Base-by-base conservation (phyloP, 371 early-diverging fungal species). In the Lichtheimia ornata region DNA sequence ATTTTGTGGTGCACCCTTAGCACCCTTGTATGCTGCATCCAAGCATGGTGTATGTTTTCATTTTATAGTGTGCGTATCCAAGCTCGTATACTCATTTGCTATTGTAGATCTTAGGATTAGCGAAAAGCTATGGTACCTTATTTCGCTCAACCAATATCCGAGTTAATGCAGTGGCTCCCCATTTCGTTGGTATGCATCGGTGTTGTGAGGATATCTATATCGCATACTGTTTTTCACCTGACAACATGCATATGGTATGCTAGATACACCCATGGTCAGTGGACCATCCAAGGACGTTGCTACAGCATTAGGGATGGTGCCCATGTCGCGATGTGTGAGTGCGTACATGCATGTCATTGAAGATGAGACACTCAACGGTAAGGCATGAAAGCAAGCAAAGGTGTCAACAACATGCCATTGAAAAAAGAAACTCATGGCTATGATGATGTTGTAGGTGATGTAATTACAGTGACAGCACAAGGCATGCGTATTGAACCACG, bases 151-250 rank as follows among this genome's bases (percentile, higher is more conserved):
- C 80, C 18, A 60, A 78, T 12, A 86, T 94, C 41, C 78, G 87
- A 1, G 88, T 93, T 56, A 90, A 90, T 65, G 90, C 88, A 9
- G 79, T 94, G 3, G 91, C 92, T 0, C 94, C 94, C 0, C 83
- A 85, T 62, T 93, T 91, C 64, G 82, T 88, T 6, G 84, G 83
- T 56, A 85, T 81, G 49, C 68, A 61, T n/a, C 71, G 43, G 18
- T 22, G 6, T 58, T 22, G 6, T 17, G 6, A 3, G 20, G 35
- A 17, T 47, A 51, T 11, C 1, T 22, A 22, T 55, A 6, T 27
- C 17, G 15, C 17, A 12, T 40, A 22, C n/a, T 49, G n/a, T 12
- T 17, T 44, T 43, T 43, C 22, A 56, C 17, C 41, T 42, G n/a
- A 40, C 13, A 12, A 6, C 4, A 14, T n/a, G 6, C 41, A 24